These are phyloP conservation scores for Hevea brasiliensis DNA, from an alignment of 345 rosid genomes.

Conservation along the genomic window DNA sequence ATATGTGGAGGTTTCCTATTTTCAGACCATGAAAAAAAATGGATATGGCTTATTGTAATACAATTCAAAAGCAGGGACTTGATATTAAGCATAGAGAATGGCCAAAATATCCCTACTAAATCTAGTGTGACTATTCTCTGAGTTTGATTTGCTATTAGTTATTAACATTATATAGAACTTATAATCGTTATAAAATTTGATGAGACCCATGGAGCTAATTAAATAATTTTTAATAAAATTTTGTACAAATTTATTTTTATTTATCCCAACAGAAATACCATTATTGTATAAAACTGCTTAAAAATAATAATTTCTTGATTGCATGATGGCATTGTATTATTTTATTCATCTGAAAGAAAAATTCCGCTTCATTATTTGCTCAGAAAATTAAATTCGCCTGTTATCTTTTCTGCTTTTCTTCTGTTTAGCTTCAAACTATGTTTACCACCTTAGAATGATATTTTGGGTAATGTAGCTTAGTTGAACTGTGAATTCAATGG, in stretches of 20 bases:
- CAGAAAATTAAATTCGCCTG: background rate
- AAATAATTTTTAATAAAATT: too few relatives aligned
- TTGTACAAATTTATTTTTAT: too few relatives aligned
- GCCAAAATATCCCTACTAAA: background rate
- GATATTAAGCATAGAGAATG: background rate
- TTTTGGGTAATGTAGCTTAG: background rate
- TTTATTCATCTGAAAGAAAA: background rate
- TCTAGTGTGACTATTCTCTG: background rate
- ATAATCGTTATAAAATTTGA: too few relatives aligned
- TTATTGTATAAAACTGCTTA: background rate
- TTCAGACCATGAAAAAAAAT: background rate
- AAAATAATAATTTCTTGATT: background rate
- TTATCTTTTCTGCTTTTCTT: background rate
- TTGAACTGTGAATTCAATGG: background rate
- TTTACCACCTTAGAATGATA: background rate
- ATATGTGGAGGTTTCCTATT: background rate
- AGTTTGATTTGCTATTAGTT: background rate
- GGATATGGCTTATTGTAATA: background rate
- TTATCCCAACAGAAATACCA: too few relatives aligned
- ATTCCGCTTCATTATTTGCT: background rate
- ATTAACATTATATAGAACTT: too few relatives aligned
- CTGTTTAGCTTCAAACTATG: background rate
- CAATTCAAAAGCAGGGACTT: background rate
- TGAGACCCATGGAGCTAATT: too few relatives aligned
- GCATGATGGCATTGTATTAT: too few relatives aligned